Evolutionary conservation across 371 early-diverging fungal species (phyloP), one percentile per base, ranked within the genome.

Genomic region (Umbelopsis sp.): DNA sequence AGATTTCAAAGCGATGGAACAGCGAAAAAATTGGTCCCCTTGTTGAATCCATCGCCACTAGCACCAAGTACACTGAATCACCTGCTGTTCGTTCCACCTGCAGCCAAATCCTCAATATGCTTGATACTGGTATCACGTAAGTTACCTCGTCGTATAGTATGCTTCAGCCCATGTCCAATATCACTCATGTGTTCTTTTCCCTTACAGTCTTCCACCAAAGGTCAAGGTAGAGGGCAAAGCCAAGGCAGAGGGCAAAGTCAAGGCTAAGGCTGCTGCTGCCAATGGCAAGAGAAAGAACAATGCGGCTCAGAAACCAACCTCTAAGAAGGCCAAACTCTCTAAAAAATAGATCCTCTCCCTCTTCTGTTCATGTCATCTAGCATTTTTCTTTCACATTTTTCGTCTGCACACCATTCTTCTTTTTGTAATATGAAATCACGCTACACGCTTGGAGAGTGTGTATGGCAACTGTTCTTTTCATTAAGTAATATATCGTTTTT

Each of bases 91-190:
- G 78, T 14, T 69, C 69, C 20, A 38, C 72, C 63, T 70, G 71
- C 32, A 75, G 75, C 46, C 74, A 75, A 62, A 52, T 78, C 67
- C 57, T 78, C 67, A 69, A 32, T 8, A 57, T 78, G 72, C 73
- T 78, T 46, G 78, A 70, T 12, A 75, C 73, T 20, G 78, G 75
- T 20, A 73, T 78, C 68, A 73, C 73, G 72, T 53, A 70, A 69
- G 71, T 72, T 52, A 46, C 12, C 22, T 32, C 25, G 2, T 32
- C 25, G 11, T n/a, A 2, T 38, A 24, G 22, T 22, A 22, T 25
- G 44, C 65, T 65, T 2, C 41, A 44, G 20, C 35, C 12, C 35
- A 11, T 64, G 65, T 18, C 4, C 32, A n/a, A 63, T 14, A 20
- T 63, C 48, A 65, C 46, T 24, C 51, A 48, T 32, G 14, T 66